Percentiles rank a stretch among this genome's conserved stretches.
Conservation (phyloP, 768 basidiomycete species). For the Leccinum aurantiacum region DNA sequence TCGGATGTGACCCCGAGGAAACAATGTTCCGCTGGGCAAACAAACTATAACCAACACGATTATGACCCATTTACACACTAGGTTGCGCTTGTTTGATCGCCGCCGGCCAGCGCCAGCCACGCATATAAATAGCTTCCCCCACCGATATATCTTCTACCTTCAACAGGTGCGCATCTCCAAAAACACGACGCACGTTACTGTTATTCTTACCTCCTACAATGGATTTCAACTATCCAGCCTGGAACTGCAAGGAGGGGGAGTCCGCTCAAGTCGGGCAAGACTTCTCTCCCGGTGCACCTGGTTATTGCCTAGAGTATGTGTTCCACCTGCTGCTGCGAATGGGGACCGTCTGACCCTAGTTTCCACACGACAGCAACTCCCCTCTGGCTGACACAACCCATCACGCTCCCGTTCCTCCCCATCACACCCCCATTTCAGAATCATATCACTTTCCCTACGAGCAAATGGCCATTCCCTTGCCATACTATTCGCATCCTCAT, state of each 20-base stretch:
- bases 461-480: background rate
- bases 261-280: background rate
- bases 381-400: background rate
- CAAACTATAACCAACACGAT: background rate
- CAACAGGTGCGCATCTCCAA: background rate
- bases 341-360: background rate
- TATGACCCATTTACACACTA: background rate
- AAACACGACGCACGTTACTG: background rate
- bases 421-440: background rate
- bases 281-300: background rate
- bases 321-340: background rate
- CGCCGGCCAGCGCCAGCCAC: background rate
- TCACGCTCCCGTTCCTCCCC: background rate
- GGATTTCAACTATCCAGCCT: no score
- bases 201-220: background rate
- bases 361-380: background rate
- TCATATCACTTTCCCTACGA: background rate
- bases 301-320: conserved; percentile 5
- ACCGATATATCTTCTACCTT: background rate
- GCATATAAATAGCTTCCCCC: background rate
- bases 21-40: background rate
- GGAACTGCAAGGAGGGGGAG: background rate
- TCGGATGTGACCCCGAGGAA: no score
- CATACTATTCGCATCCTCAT: background rate
- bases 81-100: background rate